A percentile compares a stretch with the other conserved stretches of the same genome.
Conservation (phyloP, 164 flowering plant genomes). For the Stephania yunnanensis region DNA sequence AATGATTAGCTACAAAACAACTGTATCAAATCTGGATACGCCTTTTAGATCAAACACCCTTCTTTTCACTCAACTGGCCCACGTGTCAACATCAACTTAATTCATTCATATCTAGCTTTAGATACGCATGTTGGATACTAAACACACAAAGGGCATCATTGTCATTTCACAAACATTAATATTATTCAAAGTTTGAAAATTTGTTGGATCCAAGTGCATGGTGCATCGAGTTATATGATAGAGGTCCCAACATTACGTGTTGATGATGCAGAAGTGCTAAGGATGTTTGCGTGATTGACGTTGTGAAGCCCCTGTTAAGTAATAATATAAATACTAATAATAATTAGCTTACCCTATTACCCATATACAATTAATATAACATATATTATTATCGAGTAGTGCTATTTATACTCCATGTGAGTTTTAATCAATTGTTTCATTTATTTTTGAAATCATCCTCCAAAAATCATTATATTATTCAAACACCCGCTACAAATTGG, state of each 20-base stretch:
- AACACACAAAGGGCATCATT: conserved; percentile 1
- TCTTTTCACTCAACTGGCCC: conserved; percentile 7
- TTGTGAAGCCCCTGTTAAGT: not conserved
- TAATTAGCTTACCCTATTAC: not conserved
- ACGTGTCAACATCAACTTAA: conserved; percentile 24
- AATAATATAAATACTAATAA: too few species aligned
- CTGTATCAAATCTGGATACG: conserved; percentile 6
- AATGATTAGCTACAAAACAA: conserved; percentile 10
- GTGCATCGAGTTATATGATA: too few species aligned
- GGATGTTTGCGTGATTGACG: conserved; percentile 5
- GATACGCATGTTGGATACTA: conserved; percentile 28
- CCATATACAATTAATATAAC: not conserved
- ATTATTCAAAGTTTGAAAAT: too few species aligned
- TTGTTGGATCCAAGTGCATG: too few species aligned
- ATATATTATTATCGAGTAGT: too few species aligned
- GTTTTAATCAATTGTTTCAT: too few species aligned
- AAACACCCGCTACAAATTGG: too few species aligned
- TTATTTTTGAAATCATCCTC: too few species aligned
- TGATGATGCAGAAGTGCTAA: not conserved
- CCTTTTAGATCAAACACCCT: conserved; percentile 1
- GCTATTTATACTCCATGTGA: too few species aligned
- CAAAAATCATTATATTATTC: too few species aligned
- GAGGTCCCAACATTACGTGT: not conserved
- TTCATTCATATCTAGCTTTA: conserved; percentile 21
- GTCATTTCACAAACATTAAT: conserved; percentile 7